Evolutionary conservation across 2,329 filamentous ascomycete species (phyloP), one percentile per base, ranked within the genome.

Genomic region (Xylariales sp.): DNA sequence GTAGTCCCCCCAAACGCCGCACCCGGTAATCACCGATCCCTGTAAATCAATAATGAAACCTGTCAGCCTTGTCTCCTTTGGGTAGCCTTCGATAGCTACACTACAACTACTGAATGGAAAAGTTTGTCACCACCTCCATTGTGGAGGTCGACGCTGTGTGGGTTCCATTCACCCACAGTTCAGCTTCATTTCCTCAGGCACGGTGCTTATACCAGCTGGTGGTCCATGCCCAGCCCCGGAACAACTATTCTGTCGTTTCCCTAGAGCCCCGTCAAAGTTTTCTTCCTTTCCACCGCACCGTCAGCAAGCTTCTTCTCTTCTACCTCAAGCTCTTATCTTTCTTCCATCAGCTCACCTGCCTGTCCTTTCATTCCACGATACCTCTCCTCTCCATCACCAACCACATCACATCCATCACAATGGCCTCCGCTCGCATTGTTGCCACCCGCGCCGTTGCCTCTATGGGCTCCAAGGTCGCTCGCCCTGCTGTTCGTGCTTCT

Each of bases 371-470:
- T 76, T 74, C 74, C 75, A 74, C 74, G 74, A 77, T 75, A 75
- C 77, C 77, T 82, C 81, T 82, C 80, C 80, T 78, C 80, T 79
- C 80, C 80, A 78, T 75, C 75, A 77, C 67, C 62, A 71, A 64
- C 57, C 64, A 68, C 66, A 67, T 67, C 73, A 75, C 71, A 84
- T 82, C 85, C 85, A 84, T 89, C 87, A 88, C 87, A 93, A 94
- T 94, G 91, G 90, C 91, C 83, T 87, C 89, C 83, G 85, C 89
- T 82, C 91, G 91, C 85, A 87, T 93, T 83, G 87, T 93, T 84
- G 89, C 91, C 82, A 90, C 90, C 80, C 89, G 91, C 83, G 87
- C 93, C 86, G 90, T 91, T 83, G 87, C 89, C 81, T 88, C 91
- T 84, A 91, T 91, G 89, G 89, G 90, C 82, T 84, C 86, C 84